phyloP scores from a whole-genome alignment of 2,329 filamentous ascomycete species.

The Aspergillus udagawae region DNA sequence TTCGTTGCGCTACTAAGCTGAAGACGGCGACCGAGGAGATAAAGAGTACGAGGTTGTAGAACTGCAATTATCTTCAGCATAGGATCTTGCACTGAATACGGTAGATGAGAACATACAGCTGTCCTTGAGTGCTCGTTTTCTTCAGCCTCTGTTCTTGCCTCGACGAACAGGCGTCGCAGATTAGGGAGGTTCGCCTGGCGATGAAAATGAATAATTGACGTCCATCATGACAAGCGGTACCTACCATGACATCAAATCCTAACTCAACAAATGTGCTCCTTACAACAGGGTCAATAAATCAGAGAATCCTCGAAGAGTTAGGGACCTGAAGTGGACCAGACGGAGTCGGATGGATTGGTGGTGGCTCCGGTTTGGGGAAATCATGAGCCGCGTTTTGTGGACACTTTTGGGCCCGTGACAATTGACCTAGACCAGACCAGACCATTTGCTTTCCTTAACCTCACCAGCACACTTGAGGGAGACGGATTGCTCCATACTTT shows the following conservation, averaged over 20 bases:
- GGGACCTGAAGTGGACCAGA: neutral
- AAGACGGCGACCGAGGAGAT: constrained; percentile 95
- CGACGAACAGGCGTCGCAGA: constrained; percentile 91
- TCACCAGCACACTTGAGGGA: constrained; percentile 4
- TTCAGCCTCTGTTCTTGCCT: constrained; percentile 86
- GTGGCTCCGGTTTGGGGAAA: neutral
- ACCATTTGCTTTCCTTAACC: constrained; percentile 15
- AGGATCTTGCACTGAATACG: neutral
- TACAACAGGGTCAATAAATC: neutral
- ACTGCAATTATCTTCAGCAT: constrained; percentile 47
- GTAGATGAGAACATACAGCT: constrained; percentile 60
- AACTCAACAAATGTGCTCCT: neutral
- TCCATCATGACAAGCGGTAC: neutral
- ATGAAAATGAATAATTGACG: neutral
- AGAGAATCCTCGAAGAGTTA: neutral
- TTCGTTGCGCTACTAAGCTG: constrained; percentile 84
- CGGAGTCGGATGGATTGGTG: neutral
- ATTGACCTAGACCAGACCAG: constrained; percentile 11
- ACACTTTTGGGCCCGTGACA: constrained; percentile 21
- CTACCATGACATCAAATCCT: constrained; percentile 4
- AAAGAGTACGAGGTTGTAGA: constrained; percentile 95
- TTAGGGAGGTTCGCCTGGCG: constrained; percentile 66
- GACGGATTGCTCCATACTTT: neutral
- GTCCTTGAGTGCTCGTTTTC: constrained; percentile 91
- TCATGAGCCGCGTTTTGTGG: constrained; percentile 25